These are phyloP conservation scores for Madurella fahalii DNA, from an alignment of 2,329 filamentous ascomycete genomes.

Conservation along the genomic window DNA sequence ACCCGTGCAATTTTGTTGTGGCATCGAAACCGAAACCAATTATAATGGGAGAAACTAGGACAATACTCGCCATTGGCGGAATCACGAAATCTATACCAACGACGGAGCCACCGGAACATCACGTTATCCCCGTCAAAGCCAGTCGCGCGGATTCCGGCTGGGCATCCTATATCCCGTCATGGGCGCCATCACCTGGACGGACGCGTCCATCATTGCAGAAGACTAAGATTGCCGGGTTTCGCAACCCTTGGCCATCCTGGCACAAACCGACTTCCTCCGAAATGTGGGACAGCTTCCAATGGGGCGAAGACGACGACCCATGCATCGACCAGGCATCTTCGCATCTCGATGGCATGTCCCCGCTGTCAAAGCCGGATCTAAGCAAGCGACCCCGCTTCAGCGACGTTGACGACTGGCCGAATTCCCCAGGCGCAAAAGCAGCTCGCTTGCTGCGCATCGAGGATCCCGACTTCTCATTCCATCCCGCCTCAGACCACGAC, in stretches of 20 bases:
- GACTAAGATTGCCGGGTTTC: constrained; percentile 16
- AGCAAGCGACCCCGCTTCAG: constrained; percentile 16
- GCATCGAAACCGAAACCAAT: not conserved
- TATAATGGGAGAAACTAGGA: not conserved
- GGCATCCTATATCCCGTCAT: constrained; percentile 14
- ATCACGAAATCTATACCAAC: not conserved
- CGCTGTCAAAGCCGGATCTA: not conserved
- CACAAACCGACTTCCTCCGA: constrained; percentile 21
- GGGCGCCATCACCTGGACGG: not conserved
- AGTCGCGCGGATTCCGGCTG: constrained; percentile 2
- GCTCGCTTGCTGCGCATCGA: constrained; percentile 19
- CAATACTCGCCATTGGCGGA: constrained; percentile 3
- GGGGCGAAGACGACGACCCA: constrained; percentile 23
- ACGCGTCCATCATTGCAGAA: not conserved
- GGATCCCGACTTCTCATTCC: constrained; percentile 25
- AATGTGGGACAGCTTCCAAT: constrained; percentile 21
- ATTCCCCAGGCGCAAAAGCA: constrained; percentile 18
- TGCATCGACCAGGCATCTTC: constrained; percentile 23
- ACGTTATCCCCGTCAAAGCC: not conserved
- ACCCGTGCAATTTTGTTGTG: no score
- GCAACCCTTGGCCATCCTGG: constrained; percentile 31
- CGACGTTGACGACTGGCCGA: constrained; percentile 16
- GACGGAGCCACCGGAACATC: constrained; percentile 6
- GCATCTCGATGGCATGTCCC: constrained; percentile 6
- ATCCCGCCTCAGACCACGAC: not conserved